Evolutionary conservation across 2,329 filamentous ascomycete species (phyloP), one percentile per base, ranked within the genome.

Genomic region (Pseudocercospora vitis): DNA sequence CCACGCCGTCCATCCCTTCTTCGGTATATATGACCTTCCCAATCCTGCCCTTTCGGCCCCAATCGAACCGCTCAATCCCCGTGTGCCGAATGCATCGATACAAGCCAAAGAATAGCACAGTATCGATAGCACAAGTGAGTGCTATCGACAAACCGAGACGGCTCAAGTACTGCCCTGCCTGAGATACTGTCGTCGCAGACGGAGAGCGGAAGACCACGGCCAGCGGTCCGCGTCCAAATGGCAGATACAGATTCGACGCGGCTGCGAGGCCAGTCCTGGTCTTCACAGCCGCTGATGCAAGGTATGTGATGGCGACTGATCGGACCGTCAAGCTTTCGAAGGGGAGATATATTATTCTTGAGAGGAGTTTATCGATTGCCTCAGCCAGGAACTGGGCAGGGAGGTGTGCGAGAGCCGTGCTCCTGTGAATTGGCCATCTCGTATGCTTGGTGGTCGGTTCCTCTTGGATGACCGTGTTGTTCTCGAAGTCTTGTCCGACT

Each of bases 301-400:
- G n/a, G n/a, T n/a, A n/a, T n/a, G n/a, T n/a, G n/a, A n/a, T n/a
- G 2, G 62, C 61, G 4, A 64, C 53, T 1, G 57, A 56, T 6
- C 63, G 59, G 31, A 66, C 48, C 33, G 65, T 57, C 7, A 64
- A 18, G 12, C 26, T 56, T 23, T 68, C 63, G 49, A 67, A 53
- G 1, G 64, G 64, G 4, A 68, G 46, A 19, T 56, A 53, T 7
- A 67, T n/a, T 2, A 64, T 39, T 3, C 56, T 52, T 8, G 54
- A 33, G 24, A 67, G 39, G 21, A 66, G 42, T 21, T 39, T 37
- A 18, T 68, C 65, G 7, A 65, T 53, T 5, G 53, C 46, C 28
- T 55, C 39, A 0, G 58, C 61, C 6, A 68, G 50, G 19, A 54
- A 59, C 4, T 58, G 51, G 1, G 62, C 53, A n/a, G 63, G 55